Evolutionary conservation across 2,329 filamentous ascomycete species (phyloP).

Genomic region (Geosmithia flava): DNA sequence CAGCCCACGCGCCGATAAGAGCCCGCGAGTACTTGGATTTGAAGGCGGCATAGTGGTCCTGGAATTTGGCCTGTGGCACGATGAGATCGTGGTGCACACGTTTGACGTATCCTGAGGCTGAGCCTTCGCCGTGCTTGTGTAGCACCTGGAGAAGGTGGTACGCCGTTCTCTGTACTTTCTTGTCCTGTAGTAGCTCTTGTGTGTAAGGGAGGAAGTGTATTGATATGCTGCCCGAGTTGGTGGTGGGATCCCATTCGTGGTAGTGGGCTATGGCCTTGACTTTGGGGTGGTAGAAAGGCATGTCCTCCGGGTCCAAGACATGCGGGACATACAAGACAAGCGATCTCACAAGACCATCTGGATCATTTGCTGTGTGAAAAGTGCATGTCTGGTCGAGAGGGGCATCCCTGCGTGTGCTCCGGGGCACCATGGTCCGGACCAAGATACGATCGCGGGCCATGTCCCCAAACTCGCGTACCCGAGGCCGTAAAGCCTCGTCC

Average conservation of each 20-base stretch:
- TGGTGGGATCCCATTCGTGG: constrained; percentile 46
- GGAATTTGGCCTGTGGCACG: constrained; percentile 63
- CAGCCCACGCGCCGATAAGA: constrained; percentile 68
- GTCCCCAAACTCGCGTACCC: constrained; percentile 8
- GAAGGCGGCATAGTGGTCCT: constrained; percentile 69
- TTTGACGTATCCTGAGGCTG: constrained; percentile 58
- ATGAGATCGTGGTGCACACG: constrained; percentile 74
- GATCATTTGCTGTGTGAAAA: constrained; percentile 36
- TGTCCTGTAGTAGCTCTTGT: constrained; percentile 12
- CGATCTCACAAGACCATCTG: constrained; percentile 14
- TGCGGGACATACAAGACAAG: constrained; percentile 70
- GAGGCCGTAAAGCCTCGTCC: constrained; percentile 13
- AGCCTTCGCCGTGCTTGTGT: constrained; percentile 62
- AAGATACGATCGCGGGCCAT: constrained; percentile 46
- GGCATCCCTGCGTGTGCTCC: constrained; percentile 65
- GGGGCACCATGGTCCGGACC: constrained; percentile 66
- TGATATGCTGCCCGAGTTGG: constrained; percentile 36
- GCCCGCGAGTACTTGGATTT: constrained; percentile 66
- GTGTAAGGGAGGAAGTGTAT: constrained; percentile 47
- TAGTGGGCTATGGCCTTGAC: constrained; percentile 65
- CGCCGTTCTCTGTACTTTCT: constrained; percentile 53
- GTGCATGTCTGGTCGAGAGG: constrained; percentile 75
- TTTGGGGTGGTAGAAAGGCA: constrained; percentile 82
- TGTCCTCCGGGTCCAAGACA: constrained; percentile 40
- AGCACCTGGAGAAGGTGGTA: constrained; percentile 55